A percentile compares a stretch with the other conserved stretches of the same genome.
Evolutionary conservation across 331 rosid species (phyloP).

Genomic region (Acacia concinna): DNA sequence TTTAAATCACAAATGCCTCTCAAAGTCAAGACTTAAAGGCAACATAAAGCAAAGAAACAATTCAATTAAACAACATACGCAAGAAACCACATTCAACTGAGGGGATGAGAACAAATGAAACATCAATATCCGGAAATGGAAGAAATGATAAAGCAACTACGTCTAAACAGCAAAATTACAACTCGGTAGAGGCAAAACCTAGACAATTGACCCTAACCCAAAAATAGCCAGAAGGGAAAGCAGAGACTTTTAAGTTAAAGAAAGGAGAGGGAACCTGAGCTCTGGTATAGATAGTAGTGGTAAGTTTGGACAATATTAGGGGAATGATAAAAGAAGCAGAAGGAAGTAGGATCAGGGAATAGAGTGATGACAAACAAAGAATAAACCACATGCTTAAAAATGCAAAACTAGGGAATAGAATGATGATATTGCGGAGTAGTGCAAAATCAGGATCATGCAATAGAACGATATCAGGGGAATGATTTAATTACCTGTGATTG

Average conservation of each 20-base stretch:
- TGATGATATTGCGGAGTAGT: too few species aligned
- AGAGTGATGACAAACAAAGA: too few species aligned
- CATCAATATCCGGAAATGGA: neutral
- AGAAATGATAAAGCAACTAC: neutral
- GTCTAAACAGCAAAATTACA: neutral
- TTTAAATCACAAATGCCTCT: too few species aligned
- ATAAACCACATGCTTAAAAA: too few species aligned
- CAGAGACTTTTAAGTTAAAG: neutral
- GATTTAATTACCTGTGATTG: too few species aligned
- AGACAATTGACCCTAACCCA: neutral
- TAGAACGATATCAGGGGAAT: too few species aligned
- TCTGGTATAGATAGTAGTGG: neutral
- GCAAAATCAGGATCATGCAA: too few species aligned
- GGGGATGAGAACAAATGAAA: neutral
- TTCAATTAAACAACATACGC: too few species aligned
- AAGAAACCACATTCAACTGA: too few species aligned
- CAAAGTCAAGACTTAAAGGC: too few species aligned
- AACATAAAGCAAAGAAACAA: too few species aligned
- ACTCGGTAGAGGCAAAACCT: neutral
- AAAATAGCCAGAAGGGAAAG: neutral
- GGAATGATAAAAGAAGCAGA: neutral
- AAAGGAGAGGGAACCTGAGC: constrained; percentile 15
- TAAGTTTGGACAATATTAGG: neutral
- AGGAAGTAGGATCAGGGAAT: neutral
- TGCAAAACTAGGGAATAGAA: too few species aligned